Conservation (phyloP, 1,139 yeast species). For the Magnusiomyces clavatus region DNA sequence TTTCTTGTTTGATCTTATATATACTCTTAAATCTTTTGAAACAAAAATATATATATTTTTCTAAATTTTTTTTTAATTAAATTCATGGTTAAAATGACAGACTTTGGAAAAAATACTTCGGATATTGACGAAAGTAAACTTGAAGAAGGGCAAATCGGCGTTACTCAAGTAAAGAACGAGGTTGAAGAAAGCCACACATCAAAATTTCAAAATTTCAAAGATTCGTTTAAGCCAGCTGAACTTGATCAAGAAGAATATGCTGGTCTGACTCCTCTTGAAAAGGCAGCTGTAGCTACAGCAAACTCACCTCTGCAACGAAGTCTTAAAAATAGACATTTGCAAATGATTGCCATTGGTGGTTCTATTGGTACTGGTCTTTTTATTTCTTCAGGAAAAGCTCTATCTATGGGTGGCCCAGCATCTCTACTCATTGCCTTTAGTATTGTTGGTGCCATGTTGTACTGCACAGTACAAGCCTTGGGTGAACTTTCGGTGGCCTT, state of each 20-base stretch:
- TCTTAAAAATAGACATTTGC: conserved; percentile 44
- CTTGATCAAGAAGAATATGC: conserved; percentile 17
- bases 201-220: conserved; percentile 22
- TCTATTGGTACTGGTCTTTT: conserved; percentile 76
- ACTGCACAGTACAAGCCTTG: conserved; percentile 71
- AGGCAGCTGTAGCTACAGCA: conserved; percentile 27
- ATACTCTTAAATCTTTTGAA: not conserved
- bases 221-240: conserved; percentile 26
- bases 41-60: not conserved
- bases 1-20: not conserved
- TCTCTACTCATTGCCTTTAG: conserved; percentile 63
- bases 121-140: conserved; percentile 47
- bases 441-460: conserved; percentile 62
- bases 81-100: not conserved
- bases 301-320: conserved; percentile 36
- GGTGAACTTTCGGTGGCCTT: conserved; percentile 78
- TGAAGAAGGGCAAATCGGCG: conserved; percentile 39
- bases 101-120: conserved; percentile 34
- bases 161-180: conserved; percentile 8
- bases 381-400: conserved; percentile 67
- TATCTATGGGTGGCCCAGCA: conserved; percentile 73
- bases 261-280: conserved; percentile 22
- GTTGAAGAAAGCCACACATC: conserved; percentile 1
- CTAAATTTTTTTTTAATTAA: not conserved
- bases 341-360: conserved; percentile 77